phyloP scores from a whole-genome alignment of 2,329 filamentous ascomycete species.

The Cladosporium cucumerinum region DNA sequence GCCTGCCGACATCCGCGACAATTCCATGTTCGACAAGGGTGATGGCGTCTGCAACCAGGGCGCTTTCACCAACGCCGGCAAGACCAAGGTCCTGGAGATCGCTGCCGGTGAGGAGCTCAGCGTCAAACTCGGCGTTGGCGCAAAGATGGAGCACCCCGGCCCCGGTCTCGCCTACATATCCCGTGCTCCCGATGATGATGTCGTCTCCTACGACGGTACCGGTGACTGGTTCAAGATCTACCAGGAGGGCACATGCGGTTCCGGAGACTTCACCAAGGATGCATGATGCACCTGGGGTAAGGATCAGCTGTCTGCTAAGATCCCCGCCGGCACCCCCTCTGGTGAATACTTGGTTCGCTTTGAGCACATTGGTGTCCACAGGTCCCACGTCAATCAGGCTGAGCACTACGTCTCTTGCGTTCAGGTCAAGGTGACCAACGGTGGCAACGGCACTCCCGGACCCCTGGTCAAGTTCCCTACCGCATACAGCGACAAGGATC shows the following conservation, averaged over 20 bases:
- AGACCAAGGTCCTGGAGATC: conserved; percentile 18
- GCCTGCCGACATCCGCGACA: neutral
- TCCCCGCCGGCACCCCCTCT: conserved; percentile 11
- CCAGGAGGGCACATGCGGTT: neutral
- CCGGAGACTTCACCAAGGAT: neutral
- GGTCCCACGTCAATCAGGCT: conserved; percentile 25
- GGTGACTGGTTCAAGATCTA: conserved; percentile 11
- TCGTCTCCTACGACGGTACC: neutral
- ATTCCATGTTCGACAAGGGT: neutral
- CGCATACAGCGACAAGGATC: conserved; percentile 21
- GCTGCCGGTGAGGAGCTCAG: neutral
- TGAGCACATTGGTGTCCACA: conserved; percentile 15
- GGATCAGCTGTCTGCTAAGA: neutral
- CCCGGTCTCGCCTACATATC: conserved; percentile 1
- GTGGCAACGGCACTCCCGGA: conserved; percentile 20
- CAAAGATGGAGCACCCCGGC: conserved; percentile 5
- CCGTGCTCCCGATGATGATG: neutral
- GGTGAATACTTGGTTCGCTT: conserved; percentile 10
- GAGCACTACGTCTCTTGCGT: conserved; percentile 17
- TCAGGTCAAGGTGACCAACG: conserved; percentile 21
- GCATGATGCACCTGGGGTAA: neutral
- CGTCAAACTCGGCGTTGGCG: neutral
- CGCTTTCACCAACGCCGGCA: conserved; percentile 15
- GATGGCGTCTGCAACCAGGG: conserved; percentile 11
- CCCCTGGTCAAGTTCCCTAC: conserved; percentile 22